phyloP scores from a whole-genome alignment of 345 rosid genomes.

The Syzygium jambos region DNA sequence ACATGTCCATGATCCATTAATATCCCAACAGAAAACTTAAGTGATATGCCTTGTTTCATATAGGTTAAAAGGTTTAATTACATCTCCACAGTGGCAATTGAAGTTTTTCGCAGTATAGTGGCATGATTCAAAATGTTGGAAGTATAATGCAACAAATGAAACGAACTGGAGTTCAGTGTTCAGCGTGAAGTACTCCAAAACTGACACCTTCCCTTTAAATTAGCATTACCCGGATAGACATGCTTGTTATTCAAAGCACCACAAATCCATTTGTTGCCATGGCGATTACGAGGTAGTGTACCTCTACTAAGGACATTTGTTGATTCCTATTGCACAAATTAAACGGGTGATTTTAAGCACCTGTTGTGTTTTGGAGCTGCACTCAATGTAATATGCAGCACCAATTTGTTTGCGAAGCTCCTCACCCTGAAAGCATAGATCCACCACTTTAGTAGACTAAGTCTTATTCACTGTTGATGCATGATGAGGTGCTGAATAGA shows the following conservation, averaged over 20 bases:
- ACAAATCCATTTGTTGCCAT: not conserved
- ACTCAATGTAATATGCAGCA: constrained; percentile 83
- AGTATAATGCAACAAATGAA: not conserved
- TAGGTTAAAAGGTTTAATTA: not conserved
- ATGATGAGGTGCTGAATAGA: not conserved
- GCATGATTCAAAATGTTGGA: not conserved
- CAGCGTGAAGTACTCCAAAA: not conserved
- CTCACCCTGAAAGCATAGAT: constrained; percentile 57
- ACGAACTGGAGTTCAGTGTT: not conserved
- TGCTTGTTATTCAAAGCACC: not conserved
- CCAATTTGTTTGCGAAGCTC: constrained; percentile 87
- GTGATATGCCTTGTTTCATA: not conserved
- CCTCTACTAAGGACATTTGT: not conserved
- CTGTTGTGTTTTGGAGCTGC: constrained; percentile 99
- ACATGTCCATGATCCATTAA: not conserved
- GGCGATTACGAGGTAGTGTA: not conserved
- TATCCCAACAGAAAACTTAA: not conserved
- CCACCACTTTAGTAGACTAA: not conserved
- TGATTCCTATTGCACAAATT: not conserved
- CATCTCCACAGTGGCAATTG: not conserved
- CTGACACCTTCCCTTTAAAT: not conserved
- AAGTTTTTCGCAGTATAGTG: not conserved
- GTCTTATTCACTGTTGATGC: not conserved
- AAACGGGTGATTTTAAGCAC: constrained; percentile 20
- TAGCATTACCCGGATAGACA: not conserved